A percentile compares a stretch with the other conserved stretches of the same genome.
Evolutionary conservation across 768 basidiomycete genomes (phyloP).

Genomic region (Boletus bicolor): DNA sequence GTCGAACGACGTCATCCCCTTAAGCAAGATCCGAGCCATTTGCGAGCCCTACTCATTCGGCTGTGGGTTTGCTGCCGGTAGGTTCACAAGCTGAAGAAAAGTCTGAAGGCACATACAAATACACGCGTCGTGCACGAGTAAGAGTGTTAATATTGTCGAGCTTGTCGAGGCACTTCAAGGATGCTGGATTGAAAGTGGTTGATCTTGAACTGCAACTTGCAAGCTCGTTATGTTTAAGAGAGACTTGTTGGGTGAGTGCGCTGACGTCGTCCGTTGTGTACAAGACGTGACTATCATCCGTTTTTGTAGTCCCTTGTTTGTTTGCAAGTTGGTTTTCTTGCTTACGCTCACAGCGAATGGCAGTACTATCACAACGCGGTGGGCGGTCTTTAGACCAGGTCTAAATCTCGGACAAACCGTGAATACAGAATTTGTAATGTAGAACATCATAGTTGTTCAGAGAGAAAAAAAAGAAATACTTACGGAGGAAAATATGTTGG

Average conservation of each 20-base stretch:
- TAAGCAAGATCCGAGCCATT: not conserved
- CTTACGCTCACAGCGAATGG: not conserved
- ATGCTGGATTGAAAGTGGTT: not conserved
- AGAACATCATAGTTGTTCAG: no score
- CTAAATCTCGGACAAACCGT: no score
- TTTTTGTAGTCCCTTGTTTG: no score
- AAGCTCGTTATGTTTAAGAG: not conserved
- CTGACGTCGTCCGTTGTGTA: not conserved
- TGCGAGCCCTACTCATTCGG: not conserved
- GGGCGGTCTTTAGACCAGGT: no score
- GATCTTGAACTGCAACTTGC: not conserved
- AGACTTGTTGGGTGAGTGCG: not conserved
- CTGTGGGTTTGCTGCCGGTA: no score
- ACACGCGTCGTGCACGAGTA: not conserved
- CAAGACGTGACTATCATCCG: not conserved
- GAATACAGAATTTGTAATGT: no score
- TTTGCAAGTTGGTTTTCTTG: no score
- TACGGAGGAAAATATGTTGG: no score
- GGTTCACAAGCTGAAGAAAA: no score
- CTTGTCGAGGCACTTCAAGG: not conserved
- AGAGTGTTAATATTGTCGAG: not conserved
- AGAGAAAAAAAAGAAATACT: no score
- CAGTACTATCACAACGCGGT: not conserved
- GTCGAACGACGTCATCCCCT: not conserved
- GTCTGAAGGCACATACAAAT: not conserved